Percentiles rank a stretch among this genome's conserved stretches.
Evolutionary conservation across 305 asterid species (phyloP).

Genomic region (Andrographis paniculata): DNA sequence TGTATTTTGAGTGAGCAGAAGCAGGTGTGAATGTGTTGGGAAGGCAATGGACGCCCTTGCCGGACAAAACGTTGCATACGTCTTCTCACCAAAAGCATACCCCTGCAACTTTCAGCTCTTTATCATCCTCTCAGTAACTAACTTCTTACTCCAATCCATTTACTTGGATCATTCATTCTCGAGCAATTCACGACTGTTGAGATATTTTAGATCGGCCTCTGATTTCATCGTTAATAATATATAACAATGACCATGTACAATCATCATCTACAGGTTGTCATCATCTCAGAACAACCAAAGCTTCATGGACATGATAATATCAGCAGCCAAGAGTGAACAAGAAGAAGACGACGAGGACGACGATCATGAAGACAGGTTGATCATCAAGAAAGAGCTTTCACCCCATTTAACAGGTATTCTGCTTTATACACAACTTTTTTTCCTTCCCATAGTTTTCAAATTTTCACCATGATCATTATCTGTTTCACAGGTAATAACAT

Average conservation of each 20-base stretch:
- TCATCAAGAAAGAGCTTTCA: slow-evolving; percentile 58
- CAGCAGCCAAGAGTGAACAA: slow-evolving; percentile 56
- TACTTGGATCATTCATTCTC: background rate
- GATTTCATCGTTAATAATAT: too few species aligned
- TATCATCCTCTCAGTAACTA: background rate
- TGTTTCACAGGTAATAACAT: slow-evolving; percentile 36
- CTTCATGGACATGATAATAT: slow-evolving; percentile 72
- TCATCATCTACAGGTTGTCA: slow-evolving; percentile 37
- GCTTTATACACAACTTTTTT: background rate
- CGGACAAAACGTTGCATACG: slow-evolving; percentile 31
- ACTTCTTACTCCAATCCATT: background rate
- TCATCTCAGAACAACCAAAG: slow-evolving; percentile 57
- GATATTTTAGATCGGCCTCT: too few species aligned
- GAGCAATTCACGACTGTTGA: too few species aligned
- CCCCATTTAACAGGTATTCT: slow-evolving; percentile 51
- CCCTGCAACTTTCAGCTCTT: background rate
- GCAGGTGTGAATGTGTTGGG: slow-evolving; percentile 54
- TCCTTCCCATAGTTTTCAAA: background rate
- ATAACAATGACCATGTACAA: background rate
- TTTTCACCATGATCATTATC: background rate
- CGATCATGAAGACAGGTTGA: slow-evolving; percentile 65
- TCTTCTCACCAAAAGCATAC: background rate
- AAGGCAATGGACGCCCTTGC: slow-evolving; percentile 51
- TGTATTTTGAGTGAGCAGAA: slow-evolving; percentile 31
- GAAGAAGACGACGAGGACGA: slow-evolving; percentile 86